Evolutionary conservation across 2,329 filamentous ascomycete species (phyloP).

Genomic region (Xylariaceae sp.): DNA sequence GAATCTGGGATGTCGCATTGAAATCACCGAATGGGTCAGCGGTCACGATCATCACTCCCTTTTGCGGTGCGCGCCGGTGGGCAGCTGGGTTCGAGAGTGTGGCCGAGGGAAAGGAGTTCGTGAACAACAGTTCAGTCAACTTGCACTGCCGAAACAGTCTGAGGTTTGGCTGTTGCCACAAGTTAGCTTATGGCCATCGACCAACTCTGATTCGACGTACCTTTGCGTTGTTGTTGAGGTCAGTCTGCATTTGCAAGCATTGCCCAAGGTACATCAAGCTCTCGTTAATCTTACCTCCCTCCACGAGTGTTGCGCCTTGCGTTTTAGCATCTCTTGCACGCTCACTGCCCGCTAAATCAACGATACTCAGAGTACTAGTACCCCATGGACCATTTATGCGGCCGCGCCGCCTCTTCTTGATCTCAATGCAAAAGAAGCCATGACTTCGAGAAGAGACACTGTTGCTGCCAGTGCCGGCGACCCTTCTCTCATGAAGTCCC

Average conservation of each 20-base stretch:
- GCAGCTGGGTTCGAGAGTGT: constrained; percentile 52
- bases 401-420: constrained; percentile 75
- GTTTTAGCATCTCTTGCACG: constrained; percentile 93
- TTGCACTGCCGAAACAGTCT: constrained; percentile 86
- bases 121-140: constrained; percentile 83
- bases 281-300: constrained; percentile 98
- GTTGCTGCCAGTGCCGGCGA: constrained; percentile 91
- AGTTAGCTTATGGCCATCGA: constrained; percentile 9
- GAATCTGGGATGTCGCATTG: constrained; percentile 94
- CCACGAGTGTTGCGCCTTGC: constrained; percentile 86
- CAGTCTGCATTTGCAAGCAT: constrained; percentile 93
- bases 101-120: constrained; percentile 81
- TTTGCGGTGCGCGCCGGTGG: constrained; percentile 74
- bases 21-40: constrained; percentile 93
- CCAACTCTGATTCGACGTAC: constrained; percentile 50
- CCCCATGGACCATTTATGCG: constrained; percentile 69
- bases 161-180: constrained; percentile 64
- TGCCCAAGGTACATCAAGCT: constrained; percentile 98
- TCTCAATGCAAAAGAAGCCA: constrained; percentile 94
- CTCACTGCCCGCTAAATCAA: constrained; percentile 93
- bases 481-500: constrained; percentile 83
- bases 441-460: constrained; percentile 91
- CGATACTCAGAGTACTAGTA: constrained; percentile 82
- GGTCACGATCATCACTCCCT: constrained; percentile 94
- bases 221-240: constrained; percentile 75